Conservation (phyloP, 306 rosid genomes). For the Alnus glutinosa region DNA sequence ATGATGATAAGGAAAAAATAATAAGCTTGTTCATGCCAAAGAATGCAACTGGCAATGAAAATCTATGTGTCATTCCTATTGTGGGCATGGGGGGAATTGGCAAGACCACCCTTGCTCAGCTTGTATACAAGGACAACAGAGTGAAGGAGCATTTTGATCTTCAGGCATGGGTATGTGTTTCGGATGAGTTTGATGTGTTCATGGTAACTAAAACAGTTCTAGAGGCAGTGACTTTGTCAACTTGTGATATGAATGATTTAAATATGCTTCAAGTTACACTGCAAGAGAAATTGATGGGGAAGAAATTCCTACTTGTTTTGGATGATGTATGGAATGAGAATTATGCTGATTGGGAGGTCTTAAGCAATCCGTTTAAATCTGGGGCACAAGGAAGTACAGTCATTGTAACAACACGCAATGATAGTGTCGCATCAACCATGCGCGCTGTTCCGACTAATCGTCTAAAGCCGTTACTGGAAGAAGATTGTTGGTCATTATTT, state of each 20-base stretch:
- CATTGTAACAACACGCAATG: constrained; percentile 21
- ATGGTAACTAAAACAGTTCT: too few species aligned
- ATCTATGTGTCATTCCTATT: too few species aligned
- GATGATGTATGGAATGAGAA: constrained; percentile 34
- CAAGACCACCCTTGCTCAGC: too few species aligned
- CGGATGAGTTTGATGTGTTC: too few species aligned
- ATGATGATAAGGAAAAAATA: neutral
- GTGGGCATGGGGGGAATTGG: too few species aligned
- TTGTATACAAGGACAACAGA: too few species aligned
- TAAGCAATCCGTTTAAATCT: constrained; percentile 9
- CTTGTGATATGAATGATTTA: neutral
- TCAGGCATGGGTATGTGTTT: too few species aligned
- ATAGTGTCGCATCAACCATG: constrained; percentile 17
- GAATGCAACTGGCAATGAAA: neutral
- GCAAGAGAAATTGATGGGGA: neutral
- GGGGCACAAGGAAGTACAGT: constrained; percentile 15
- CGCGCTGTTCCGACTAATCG: neutral
- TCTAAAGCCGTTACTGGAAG: constrained; percentile 3
- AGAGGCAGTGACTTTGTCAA: neutral
- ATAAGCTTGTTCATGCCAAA: neutral
- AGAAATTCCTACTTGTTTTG: constrained; percentile 25
- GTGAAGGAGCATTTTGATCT: too few species aligned
- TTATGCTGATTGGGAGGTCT: constrained; percentile 10
- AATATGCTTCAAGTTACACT: neutral
- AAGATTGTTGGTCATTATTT: constrained; percentile 31